These are phyloP conservation scores for Pseudopithomyces chartarum DNA, from an alignment of 2,329 filamentous ascomycete species.

Conservation along the genomic window DNA sequence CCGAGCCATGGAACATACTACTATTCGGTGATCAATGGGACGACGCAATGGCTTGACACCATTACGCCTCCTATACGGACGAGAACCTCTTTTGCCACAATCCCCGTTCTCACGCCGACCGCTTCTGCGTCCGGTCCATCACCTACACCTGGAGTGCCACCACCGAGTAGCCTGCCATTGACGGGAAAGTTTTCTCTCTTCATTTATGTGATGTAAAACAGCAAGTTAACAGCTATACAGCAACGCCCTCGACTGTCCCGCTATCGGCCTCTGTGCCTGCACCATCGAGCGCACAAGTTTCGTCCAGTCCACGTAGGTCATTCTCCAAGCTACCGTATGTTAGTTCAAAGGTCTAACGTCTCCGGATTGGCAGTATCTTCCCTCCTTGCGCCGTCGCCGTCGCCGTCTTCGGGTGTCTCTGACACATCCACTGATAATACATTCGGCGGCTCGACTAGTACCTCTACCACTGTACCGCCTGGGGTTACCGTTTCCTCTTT, in stretches of 20 bases:
- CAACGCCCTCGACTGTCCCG: not conserved
- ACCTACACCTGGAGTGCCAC: not conserved
- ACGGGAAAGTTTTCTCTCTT: not conserved
- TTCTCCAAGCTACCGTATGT: not conserved
- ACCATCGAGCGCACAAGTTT: not conserved
- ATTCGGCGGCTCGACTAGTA: conserved; percentile 2
- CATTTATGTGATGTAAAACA: not conserved
- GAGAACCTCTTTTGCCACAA: conserved; percentile 14
- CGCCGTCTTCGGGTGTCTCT: not conserved
- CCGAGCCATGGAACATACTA: conserved; percentile 38
- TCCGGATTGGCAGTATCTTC: not conserved
- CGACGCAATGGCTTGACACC: conserved; percentile 38
- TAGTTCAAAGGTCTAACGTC: not conserved
- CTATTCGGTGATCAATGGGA: conserved; percentile 39
- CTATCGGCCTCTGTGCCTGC: not conserved
- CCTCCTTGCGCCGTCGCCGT: not conserved
- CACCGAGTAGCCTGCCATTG: not conserved
- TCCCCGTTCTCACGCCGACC: not conserved
- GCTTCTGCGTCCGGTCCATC: not conserved
- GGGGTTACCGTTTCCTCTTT: not conserved
- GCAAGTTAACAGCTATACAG: not conserved
- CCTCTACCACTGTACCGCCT: not conserved
- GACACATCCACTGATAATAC: not conserved
- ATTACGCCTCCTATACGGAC: conserved; percentile 32
- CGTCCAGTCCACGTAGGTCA: not conserved